phyloP scores from a whole-genome alignment of 164 flowering plant genomes.

The Stephania yunnanensis region DNA sequence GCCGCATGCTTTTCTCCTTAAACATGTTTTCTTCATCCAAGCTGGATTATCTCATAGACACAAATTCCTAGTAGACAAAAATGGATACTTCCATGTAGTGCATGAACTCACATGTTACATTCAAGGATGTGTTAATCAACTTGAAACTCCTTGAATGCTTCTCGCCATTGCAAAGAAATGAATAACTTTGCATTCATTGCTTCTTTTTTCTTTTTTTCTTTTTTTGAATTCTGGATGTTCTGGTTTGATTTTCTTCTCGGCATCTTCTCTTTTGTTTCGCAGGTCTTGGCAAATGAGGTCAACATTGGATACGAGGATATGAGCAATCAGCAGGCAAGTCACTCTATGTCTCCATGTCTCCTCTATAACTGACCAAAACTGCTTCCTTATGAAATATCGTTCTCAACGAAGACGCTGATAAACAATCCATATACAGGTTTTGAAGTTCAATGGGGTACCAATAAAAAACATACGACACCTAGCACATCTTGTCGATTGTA shows the following conservation, averaged over 20 bases:
- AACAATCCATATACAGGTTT: conserved; percentile 43
- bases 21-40: not conserved
- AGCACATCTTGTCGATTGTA: conserved; percentile 85
- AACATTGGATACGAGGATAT: conserved; percentile 92
- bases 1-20: conserved; percentile 8
- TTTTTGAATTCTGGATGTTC: not conserved
- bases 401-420: not conserved
- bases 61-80: not conserved
- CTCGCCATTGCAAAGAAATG: not conserved
- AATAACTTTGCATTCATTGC: not conserved
- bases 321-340: conserved; percentile 84
- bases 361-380: not conserved
- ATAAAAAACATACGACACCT: conserved; percentile 83
- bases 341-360: not conserved
- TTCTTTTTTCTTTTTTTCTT: not conserved
- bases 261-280: not conserved
- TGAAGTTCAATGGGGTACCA: conserved; percentile 78
- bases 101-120: not conserved
- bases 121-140: not conserved
- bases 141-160: not conserved
- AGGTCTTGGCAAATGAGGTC: conserved; percentile 92
- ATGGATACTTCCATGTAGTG: not conserved
- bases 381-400: not conserved
- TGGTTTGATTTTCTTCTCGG: conserved; percentile 1
- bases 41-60: not conserved